Evolutionary conservation across 129 eudicot genomes (phyloP).

Genomic region (Logfia minima): DNA sequence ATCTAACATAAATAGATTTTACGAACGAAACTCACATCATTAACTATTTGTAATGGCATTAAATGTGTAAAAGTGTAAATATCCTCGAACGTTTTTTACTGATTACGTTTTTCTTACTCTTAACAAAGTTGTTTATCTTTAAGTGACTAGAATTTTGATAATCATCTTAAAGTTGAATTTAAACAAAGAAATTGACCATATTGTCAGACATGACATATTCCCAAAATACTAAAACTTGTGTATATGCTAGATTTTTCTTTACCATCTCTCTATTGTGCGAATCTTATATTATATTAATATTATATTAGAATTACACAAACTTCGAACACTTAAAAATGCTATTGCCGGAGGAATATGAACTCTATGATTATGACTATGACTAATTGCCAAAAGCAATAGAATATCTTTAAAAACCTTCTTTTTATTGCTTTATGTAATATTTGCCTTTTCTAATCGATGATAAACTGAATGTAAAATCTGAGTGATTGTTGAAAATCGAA

Average conservation of each 20-base stretch:
- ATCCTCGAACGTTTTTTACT: neutral
- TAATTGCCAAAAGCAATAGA: neutral
- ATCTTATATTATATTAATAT: too few relatives aligned
- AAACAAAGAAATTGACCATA: too few relatives aligned
- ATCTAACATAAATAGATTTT: too few relatives aligned
- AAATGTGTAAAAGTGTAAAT: too few relatives aligned
- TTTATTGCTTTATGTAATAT: neutral
- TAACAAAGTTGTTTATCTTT: neutral
- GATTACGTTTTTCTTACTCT: neutral
- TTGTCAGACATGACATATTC: too few relatives aligned
- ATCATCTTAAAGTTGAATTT: too few relatives aligned
- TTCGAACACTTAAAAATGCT: neutral
- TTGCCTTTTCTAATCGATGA: neutral
- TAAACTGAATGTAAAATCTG: neutral
- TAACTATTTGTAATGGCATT: too few relatives aligned
- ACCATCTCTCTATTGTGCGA: too few relatives aligned
- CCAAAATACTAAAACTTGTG: too few relatives aligned
- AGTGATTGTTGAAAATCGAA: neutral
- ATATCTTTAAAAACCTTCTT: neutral
- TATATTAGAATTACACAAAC: neutral
- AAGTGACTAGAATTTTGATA: too few relatives aligned
- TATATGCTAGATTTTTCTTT: too few relatives aligned
- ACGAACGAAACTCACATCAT: too few relatives aligned
- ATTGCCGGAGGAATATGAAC: neutral
- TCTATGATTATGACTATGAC: conserved; percentile 1